Conservation (phyloP, 805 yeast genomes). For the Monosporozyma unispora region DNA sequence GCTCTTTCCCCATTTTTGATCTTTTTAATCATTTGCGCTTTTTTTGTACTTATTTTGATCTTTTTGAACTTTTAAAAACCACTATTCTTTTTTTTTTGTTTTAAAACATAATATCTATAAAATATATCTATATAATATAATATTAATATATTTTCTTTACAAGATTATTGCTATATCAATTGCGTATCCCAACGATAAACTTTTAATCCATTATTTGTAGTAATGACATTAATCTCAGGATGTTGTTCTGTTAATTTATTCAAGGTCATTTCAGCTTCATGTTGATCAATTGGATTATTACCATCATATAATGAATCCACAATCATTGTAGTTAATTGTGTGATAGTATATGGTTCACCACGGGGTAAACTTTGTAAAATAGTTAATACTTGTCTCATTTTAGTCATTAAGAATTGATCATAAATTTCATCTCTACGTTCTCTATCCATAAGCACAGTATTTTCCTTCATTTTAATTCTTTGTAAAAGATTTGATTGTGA, state of each 20-base stretch:
- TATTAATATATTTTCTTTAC: too few relatives aligned
- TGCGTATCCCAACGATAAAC: constrained; percentile 23
- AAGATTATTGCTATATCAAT: background rate
- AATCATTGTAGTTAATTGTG: constrained; percentile 19
- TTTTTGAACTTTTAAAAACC: background rate
- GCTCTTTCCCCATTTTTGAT: background rate
- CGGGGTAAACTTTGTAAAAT: constrained; percentile 18
- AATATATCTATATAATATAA: background rate
- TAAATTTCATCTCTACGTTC: constrained; percentile 22
- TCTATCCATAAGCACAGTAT: constrained; percentile 19
- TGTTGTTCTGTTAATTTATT: constrained; percentile 14
- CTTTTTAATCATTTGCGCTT: background rate
- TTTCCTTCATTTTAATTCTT: constrained; percentile 23
- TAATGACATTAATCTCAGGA: constrained; percentile 11
- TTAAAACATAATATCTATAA: too few relatives aligned
- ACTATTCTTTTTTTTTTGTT: background rate
- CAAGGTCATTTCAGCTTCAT: constrained; percentile 22
- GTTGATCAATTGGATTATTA: constrained; percentile 26
- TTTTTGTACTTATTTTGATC: background rate
- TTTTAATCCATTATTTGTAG: constrained; percentile 21
- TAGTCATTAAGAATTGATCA: constrained; percentile 21
- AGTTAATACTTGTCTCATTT: constrained; percentile 25
- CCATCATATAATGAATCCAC: constrained; percentile 27
- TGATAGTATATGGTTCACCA: constrained; percentile 24
- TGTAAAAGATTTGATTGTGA: constrained; percentile 20